Percentiles rank a stretch among this genome's conserved stretches.
Conservation (phyloP, 2,329 filamentous ascomycete species). For the Colletotrichum sp. region DNA sequence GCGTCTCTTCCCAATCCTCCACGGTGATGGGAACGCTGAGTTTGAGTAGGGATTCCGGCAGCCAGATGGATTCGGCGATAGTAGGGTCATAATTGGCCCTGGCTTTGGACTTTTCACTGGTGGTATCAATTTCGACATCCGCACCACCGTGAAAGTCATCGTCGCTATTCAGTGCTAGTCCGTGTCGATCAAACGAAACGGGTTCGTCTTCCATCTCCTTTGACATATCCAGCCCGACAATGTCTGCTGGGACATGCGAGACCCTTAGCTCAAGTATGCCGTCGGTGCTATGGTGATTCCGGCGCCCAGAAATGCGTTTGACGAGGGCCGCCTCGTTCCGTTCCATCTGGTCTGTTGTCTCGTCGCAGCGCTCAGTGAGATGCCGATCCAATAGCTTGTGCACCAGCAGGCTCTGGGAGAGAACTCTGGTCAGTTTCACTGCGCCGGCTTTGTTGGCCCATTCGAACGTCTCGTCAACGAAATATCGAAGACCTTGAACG, state of each 20-base stretch:
- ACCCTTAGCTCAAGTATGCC: slow-evolving; percentile 78
- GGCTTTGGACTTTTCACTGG: slow-evolving; percentile 3
- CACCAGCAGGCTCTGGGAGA: slow-evolving; percentile 78
- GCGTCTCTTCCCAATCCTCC: slow-evolving; percentile 28
- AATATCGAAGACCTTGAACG: slow-evolving; percentile 70
- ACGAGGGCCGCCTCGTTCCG: slow-evolving; percentile 61
- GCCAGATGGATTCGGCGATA: slow-evolving; percentile 57
- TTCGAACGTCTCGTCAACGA: slow-evolving; percentile 81
- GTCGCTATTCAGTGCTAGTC: slow-evolving; percentile 68
- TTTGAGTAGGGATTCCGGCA: slow-evolving; percentile 35
- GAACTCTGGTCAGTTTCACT: slow-evolving; percentile 80
- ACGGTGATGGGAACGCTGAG: slow-evolving; percentile 23
- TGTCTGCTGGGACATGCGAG: slow-evolving; percentile 74
- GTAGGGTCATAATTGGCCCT: slow-evolving; percentile 67
- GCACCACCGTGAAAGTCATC: slow-evolving; percentile 61
- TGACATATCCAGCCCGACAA: slow-evolving; percentile 80
- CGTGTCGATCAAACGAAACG: slow-evolving; percentile 54
- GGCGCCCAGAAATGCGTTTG: slow-evolving; percentile 68
- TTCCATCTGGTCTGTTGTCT: slow-evolving; percentile 29
- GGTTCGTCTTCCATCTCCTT: slow-evolving; percentile 69
- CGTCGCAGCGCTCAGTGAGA: slow-evolving; percentile 28
- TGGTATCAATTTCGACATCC: slow-evolving; percentile 27
- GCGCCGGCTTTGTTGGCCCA: slow-evolving; percentile 83
- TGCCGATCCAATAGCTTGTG: slow-evolving; percentile 56
- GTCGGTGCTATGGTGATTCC: slow-evolving; percentile 78